Evolutionary conservation across 2,329 filamentous ascomycete genomes (phyloP), one percentile per base, ranked within the genome.

Genomic region (Trichoderma cornu-damae): DNA sequence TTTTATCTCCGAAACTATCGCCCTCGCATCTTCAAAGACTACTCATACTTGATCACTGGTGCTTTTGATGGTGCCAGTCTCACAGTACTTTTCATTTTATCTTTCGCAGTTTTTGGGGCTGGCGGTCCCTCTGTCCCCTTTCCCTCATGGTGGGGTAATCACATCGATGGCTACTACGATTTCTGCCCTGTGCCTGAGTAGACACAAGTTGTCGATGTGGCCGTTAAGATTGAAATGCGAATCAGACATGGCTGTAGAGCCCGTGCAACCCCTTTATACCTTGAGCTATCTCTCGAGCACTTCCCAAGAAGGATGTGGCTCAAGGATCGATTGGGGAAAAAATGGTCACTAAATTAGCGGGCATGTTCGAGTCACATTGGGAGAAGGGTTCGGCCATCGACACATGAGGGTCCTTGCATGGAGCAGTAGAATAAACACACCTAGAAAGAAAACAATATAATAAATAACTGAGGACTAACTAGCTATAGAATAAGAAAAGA

Each of bases 91-190:
- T 82, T 82, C 52, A 76, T 82, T 38, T 67, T 82, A 11, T 81
- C 79, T 0, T 82, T 82, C 66, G 78, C 79, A 1, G 79, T 82
- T 0, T 81, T 82, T 54, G 80, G 79, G 0, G 78, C 77, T 2
- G 77, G 77, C 28, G 76, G 76, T 0, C 58, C 61, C 1, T 65
- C 74, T 0, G 64, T 69, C 8, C 71, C 76, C 0, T 81, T 82
- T 62, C 79, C 79, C 0, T 66, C 63, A 2, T 82, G 79, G 79
- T 82, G 79, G 78, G 79, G 79, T 0, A 82, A 82, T 51, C 79
- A 80, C 28, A 67, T 61, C 0, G 65, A 75, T 22, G 78, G 77
- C 1, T 72, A 76, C 62, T 78, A 77, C 46, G 79, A 81, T 62
- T 67, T 72, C 37, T 81, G 78, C 61, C 78, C 78, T 0, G 49